Evolutionary conservation across 208 protist genomes (phyloP).

Genomic region (Phytomonas serpens): DNA sequence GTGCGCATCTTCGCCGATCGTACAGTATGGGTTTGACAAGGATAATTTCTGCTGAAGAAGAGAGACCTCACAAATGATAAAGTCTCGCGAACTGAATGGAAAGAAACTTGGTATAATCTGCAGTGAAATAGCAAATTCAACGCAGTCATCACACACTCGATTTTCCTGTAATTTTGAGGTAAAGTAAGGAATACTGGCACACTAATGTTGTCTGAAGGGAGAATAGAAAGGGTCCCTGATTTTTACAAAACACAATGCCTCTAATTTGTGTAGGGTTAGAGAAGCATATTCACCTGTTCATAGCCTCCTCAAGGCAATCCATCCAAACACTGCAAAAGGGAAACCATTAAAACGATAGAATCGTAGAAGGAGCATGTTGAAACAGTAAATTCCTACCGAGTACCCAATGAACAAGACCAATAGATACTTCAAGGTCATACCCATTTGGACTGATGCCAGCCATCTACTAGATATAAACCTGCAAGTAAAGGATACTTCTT

Average conservation of each 20-base stretch:
- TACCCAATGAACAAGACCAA: slow-evolving; percentile 63
- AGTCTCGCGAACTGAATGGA: slow-evolving; percentile 10
- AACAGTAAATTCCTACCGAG: slow-evolving; percentile 64
- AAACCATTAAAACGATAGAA: slow-evolving; percentile 49
- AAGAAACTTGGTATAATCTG: slow-evolving; percentile 45
- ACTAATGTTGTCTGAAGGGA: not conserved
- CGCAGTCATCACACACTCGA: not conserved
- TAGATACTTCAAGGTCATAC: slow-evolving; percentile 21
- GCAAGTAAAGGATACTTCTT: slow-evolving; percentile 26
- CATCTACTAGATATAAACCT: slow-evolving; percentile 85
- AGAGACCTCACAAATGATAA: slow-evolving; percentile 42
- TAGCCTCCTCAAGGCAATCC: slow-evolving; percentile 26
- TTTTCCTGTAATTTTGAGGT: slow-evolving; percentile 13
- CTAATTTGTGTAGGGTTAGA: slow-evolving; percentile 64
- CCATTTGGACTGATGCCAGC: slow-evolving; percentile 65
- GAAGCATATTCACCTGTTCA: slow-evolving; percentile 61
- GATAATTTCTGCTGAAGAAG: slow-evolving; percentile 51
- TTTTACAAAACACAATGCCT: slow-evolving; percentile 39
- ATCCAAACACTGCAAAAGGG: slow-evolving; percentile 62
- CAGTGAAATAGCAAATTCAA: slow-evolving; percentile 38
- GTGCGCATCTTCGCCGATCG: slow-evolving; percentile 57
- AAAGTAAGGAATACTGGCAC: too few relatives aligned
- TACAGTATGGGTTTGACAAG: slow-evolving; percentile 40
- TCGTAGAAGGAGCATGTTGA: slow-evolving; percentile 60
- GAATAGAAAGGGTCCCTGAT: slow-evolving; percentile 36